Evolutionary conservation across 2,329 filamentous ascomycete species (phyloP).

Genomic region (Trichoderma semiorbis): DNA sequence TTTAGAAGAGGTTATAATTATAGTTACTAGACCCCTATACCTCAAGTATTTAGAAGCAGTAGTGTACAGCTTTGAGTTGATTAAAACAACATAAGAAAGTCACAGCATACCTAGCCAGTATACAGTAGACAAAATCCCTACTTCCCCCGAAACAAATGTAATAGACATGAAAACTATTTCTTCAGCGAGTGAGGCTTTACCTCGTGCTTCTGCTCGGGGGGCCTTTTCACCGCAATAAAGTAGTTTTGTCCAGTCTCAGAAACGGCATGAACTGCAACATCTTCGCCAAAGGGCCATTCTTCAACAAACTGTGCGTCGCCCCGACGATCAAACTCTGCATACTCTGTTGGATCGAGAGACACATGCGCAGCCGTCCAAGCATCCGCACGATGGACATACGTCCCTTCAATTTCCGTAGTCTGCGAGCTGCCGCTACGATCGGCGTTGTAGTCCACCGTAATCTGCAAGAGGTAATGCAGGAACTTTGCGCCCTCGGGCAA

Average conservation of each 20-base stretch:
- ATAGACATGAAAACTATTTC: background rate
- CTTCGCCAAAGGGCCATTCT: conserved; percentile 44
- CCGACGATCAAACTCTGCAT: conserved; percentile 35
- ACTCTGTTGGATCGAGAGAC: conserved; percentile 30
- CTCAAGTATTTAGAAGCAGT: background rate
- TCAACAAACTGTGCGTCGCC: conserved; percentile 24
- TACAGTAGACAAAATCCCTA: background rate
- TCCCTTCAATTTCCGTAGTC: conserved; percentile 38
- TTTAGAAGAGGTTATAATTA: background rate
- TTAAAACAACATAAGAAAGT: background rate
- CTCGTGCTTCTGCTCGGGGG: background rate
- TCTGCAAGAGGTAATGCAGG: conserved; percentile 43
- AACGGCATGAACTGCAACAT: conserved; percentile 41
- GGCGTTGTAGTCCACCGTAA: conserved; percentile 39
- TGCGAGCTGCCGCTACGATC: conserved; percentile 35
- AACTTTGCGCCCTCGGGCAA: conserved; percentile 28
- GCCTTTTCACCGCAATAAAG: conserved; percentile 34
- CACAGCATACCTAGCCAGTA: background rate
- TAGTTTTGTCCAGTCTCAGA: conserved; percentile 41
- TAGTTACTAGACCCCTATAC: background rate
- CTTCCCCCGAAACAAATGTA: background rate
- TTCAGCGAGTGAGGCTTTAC: background rate
- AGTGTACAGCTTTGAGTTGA: background rate
- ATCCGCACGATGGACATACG: conserved; percentile 32
- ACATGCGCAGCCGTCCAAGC: conserved; percentile 34